Conservation (phyloP, 225 moss, liverwort and hornwort species). For the Rhytidiadelphus loreus region DNA sequence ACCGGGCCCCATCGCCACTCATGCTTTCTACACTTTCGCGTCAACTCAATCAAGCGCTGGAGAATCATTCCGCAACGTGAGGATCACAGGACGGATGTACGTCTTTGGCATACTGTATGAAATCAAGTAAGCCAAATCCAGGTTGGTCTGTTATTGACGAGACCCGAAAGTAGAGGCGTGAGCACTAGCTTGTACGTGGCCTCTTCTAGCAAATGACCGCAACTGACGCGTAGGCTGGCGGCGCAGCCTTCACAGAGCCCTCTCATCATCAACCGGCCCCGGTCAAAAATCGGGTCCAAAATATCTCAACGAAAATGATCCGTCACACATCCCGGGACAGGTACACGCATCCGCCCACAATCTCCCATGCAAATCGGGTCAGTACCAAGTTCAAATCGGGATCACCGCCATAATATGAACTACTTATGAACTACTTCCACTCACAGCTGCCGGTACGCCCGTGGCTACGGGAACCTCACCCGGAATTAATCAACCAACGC, state of each 20-base stretch:
- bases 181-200: not conserved
- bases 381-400: not conserved
- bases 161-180: not conserved
- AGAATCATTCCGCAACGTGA: not conserved
- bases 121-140: not conserved
- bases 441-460: not conserved
- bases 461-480: not conserved
- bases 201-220: not conserved
- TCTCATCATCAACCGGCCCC: not conserved
- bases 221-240: not conserved
- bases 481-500: not conserved
- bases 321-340: not conserved
- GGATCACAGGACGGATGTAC: not conserved
- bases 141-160: not conserved
- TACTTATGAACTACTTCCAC: too few relatives aligned
- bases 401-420: not conserved
- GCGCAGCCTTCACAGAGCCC: not conserved
- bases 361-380: not conserved
- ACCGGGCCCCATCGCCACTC: not conserved
- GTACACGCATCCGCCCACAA: not conserved
- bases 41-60: not conserved
- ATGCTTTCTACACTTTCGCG: not conserved
- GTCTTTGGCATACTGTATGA: not conserved
- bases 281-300: not conserved
- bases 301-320: not conserved